These are phyloP conservation scores for Chlorella vulgaris DNA, from an alignment of 139 green algal genomes.

Conservation along the genomic window DNA sequence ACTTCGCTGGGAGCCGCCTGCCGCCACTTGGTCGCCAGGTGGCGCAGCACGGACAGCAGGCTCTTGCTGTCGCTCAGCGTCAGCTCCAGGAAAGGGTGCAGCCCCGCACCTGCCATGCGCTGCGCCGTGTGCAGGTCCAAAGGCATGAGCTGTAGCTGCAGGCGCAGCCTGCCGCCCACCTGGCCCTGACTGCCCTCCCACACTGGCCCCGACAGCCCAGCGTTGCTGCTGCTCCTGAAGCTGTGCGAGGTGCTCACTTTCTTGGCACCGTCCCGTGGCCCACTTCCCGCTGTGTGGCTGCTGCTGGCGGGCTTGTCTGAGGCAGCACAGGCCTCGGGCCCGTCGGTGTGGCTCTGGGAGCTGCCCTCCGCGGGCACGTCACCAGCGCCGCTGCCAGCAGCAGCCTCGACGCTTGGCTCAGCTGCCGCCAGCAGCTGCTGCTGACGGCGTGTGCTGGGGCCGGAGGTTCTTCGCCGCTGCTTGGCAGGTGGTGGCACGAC, in stretches of 20 bases:
- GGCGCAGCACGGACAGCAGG: conserved; percentile 30
- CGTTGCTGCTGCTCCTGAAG: conserved; percentile 24
- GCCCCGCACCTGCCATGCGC: conserved; percentile 9
- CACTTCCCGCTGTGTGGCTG: conserved; percentile 12
- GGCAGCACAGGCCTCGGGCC: background rate
- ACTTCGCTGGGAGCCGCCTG: background rate
- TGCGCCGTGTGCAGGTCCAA: background rate
- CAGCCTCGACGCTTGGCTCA: background rate
- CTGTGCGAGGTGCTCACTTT: background rate
- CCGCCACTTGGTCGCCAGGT: conserved; percentile 27
- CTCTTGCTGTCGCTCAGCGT: conserved; percentile 20
- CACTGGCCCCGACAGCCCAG: background rate
- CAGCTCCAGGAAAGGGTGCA: conserved; percentile 24
- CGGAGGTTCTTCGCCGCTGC: conserved; percentile 3
- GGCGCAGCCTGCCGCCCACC: conserved; percentile 18
- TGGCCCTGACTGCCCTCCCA: conserved; percentile 22
- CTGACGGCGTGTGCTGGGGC: conserved; percentile 13
- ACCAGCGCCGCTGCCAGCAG: background rate
- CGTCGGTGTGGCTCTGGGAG: conserved; percentile 8
- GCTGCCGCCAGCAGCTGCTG: conserved; percentile 2
- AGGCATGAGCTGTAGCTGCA: conserved; percentile 25
- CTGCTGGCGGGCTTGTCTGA: background rate
- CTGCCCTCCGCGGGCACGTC: background rate
- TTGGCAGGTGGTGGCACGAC: conserved; percentile 1
- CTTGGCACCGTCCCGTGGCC: background rate